phyloP scores from a whole-genome alignment of 176 grass and related monocot species.

The Triticum monococcum region DNA sequence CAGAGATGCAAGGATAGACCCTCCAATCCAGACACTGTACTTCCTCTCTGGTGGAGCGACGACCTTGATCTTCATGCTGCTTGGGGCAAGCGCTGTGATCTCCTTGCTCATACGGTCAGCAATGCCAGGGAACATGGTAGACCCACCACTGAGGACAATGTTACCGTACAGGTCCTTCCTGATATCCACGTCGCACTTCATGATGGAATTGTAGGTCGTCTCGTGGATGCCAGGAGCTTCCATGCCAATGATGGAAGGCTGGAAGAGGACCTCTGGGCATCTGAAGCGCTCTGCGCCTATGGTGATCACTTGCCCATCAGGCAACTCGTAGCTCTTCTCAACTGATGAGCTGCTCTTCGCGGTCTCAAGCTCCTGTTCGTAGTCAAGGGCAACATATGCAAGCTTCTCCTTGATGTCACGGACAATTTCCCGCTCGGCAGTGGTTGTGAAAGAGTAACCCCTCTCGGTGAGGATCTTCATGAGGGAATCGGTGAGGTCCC shows the following conservation, averaged over 20 bases:
- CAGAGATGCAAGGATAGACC: conserved; percentile 83
- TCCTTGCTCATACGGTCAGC: conserved; percentile 89
- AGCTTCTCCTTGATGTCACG: conserved; percentile 97
- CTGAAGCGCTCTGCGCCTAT: conserved; percentile 87
- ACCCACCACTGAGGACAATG: conserved; percentile 89
- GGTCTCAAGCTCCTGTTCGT: conserved; percentile 81
- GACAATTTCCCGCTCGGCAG: conserved; percentile 89
- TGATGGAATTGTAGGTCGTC: conserved; percentile 83
- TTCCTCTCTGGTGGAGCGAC: conserved; percentile 84
- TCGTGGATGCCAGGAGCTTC: conserved; percentile 83
- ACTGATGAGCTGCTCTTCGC: conserved; percentile 69
- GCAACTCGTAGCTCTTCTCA: conserved; percentile 84
- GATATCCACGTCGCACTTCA: conserved; percentile 87
- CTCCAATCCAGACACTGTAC: conserved; percentile 90
- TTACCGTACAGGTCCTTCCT: conserved; percentile 87
- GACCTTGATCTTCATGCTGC: conserved; percentile 93
- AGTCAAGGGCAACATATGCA: conserved; percentile 71
- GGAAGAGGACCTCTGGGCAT: conserved; percentile 89
- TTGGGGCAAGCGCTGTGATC: conserved; percentile 75
- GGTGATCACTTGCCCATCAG: conserved; percentile 84
- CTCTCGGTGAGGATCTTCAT: conserved; percentile 95
- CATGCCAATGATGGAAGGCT: conserved; percentile 88
- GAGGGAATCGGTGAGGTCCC: conserved; percentile 82
- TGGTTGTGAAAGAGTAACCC: conserved; percentile 87
- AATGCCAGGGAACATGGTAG: conserved; percentile 86